Conservation (phyloP, 1,139 yeast species). For the Debaryomyces nepalensis region DNA sequence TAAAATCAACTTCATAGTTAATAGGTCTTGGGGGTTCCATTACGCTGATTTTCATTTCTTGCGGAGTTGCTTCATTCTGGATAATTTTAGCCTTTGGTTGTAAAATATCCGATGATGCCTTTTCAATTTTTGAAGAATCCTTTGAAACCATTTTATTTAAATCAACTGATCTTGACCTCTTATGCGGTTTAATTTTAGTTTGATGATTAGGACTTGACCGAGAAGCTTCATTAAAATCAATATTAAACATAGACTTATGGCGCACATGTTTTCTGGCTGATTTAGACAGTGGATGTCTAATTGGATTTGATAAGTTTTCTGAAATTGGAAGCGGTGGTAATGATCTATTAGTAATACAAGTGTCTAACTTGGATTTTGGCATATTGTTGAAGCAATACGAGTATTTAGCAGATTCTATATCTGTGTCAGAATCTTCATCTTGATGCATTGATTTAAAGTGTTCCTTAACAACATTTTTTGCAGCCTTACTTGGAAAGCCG, state of each 20-base stretch:
- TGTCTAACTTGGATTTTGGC: conserved; percentile 29
- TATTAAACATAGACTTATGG: conserved; percentile 45
- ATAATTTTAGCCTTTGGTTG: not conserved
- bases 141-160: conserved; percentile 3
- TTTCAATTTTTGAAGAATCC: not conserved
- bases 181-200: conserved; percentile 12
- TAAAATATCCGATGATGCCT: not conserved
- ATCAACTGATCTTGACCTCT: conserved; percentile 21
- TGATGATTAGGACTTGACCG: not conserved
- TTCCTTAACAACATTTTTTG: conserved; percentile 32
- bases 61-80: conserved; percentile 1
- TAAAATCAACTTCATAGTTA: conserved; percentile 47
- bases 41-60: conserved; percentile 20
- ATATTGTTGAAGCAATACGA: conserved; percentile 18
- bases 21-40: conserved; percentile 47
- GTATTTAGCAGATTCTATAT: conserved; percentile 25
- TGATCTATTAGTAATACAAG: conserved; percentile 21
- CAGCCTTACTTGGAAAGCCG: conserved; percentile 41
- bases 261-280: conserved; percentile 45
- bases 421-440: conserved; percentile 39
- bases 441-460: conserved; percentile 32
- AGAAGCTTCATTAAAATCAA: conserved; percentile 31
- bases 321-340: conserved; percentile 23
- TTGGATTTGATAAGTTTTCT: conserved; percentile 6
- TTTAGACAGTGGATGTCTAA: conserved; percentile 9